phyloP scores from a whole-genome alignment of 805 yeast genomes.

The Cyberlindnera japonica region DNA sequence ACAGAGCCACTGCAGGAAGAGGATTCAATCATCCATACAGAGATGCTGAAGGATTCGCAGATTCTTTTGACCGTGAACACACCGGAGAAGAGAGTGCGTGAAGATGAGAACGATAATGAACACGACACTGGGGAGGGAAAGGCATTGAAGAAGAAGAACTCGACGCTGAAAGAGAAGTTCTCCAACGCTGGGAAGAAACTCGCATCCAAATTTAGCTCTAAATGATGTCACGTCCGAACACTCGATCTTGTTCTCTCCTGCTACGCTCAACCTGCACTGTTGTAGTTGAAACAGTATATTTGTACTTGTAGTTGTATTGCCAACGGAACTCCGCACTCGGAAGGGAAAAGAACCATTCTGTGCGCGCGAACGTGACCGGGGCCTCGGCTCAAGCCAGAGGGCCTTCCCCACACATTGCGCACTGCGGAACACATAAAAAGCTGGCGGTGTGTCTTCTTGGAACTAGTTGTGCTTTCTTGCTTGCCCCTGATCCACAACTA shows the following conservation, averaged over 20 bases:
- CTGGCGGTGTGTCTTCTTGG: too few relatives aligned
- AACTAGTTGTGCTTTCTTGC: not conserved
- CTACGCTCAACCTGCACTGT: too few relatives aligned
- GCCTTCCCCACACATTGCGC: too few relatives aligned
- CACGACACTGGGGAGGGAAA: conserved; percentile 3
- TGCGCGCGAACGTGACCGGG: too few relatives aligned
- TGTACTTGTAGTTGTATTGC: too few relatives aligned
- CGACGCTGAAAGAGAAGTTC: conserved; percentile 23
- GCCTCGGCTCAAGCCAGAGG: too few relatives aligned
- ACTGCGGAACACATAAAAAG: too few relatives aligned
- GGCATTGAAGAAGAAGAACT: conserved; percentile 13
- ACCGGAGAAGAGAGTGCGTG: conserved; percentile 17
- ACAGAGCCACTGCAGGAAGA: conserved; percentile 24
- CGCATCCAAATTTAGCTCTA: conserved; percentile 22
- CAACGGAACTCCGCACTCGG: too few relatives aligned
- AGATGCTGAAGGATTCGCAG: conserved; percentile 7
- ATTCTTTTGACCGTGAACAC: conserved; percentile 1
- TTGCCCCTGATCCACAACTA: not conserved
- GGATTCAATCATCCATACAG: conserved; percentile 13
- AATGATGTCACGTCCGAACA: conserved; percentile 5
- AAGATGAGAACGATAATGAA: conserved; percentile 12
- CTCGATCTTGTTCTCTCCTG: not conserved
- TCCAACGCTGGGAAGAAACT: conserved; percentile 27
- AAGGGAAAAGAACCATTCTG: too few relatives aligned
- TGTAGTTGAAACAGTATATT: too few relatives aligned